These are phyloP conservation scores for Petunia secreta DNA, from an alignment of 257 asterid species.

Conservation along the genomic window DNA sequence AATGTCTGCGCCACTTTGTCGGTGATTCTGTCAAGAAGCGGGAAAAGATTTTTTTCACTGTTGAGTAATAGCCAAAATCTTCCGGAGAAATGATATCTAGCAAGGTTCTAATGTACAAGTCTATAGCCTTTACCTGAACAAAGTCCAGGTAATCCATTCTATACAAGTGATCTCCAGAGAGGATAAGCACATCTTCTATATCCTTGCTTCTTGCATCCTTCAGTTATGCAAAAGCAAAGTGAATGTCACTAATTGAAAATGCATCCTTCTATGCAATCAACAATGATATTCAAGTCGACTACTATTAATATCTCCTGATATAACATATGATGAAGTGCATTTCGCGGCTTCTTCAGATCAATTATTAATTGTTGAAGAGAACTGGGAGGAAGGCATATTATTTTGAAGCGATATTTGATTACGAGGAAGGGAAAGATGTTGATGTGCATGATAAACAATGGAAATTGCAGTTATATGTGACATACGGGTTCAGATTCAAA, in stretches of 20 bases:
- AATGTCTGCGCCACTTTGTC: slow-evolving; percentile 97
- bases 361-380: background rate
- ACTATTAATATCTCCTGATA: background rate
- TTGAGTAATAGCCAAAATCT: background rate
- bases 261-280: background rate
- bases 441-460: background rate
- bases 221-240: slow-evolving; percentile 12
- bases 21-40: slow-evolving; percentile 63
- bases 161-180: slow-evolving; percentile 97
- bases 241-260: background rate
- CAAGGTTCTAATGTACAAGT: background rate
- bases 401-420: background rate
- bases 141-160: slow-evolving; percentile 98
- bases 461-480: background rate
- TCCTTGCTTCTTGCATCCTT: slow-evolving; percentile 96
- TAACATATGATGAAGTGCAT: background rate
- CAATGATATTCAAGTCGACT: background rate
- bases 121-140: slow-evolving; percentile 61
- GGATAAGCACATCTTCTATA: slow-evolving; percentile 92
- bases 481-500: background rate
- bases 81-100: background rate
- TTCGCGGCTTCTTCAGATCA: background rate
- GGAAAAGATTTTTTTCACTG: slow-evolving; percentile 28
- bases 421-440: background rate
- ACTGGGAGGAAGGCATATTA: background rate